phyloP scores from a whole-genome alignment of 225 moss, liverwort and hornwort genomes.

The Straminergon stramineum region DNA sequence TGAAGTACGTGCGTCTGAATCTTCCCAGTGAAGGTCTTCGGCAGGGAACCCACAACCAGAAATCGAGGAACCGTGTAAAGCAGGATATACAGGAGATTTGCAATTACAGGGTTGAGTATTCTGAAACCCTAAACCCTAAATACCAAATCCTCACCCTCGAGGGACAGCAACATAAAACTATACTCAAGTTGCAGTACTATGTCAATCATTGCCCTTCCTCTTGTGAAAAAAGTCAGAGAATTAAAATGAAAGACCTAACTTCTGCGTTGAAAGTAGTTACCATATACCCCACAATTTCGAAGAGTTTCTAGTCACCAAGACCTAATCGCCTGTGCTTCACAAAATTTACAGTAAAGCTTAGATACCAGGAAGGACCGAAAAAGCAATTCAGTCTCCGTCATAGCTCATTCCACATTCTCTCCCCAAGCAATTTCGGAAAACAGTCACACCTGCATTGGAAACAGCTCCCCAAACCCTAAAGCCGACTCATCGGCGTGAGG shows the following conservation, averaged over 20 bases:
- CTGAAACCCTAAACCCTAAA: not conserved
- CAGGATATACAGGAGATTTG: not conserved
- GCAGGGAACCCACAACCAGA: not conserved
- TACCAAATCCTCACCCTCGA: not conserved
- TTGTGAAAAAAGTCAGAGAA: not conserved
- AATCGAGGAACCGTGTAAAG: not conserved
- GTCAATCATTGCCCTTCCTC: not conserved
- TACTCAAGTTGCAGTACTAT: not conserved
- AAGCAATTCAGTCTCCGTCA: not conserved
- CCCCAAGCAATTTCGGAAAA: not conserved
- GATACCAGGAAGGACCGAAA: not conserved
- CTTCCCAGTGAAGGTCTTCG: not conserved
- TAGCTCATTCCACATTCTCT: not conserved
- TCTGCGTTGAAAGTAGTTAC: not conserved
- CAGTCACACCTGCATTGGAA: not conserved
- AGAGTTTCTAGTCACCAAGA: not conserved
- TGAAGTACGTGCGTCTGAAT: not conserved
- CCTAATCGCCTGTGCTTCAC: not conserved
- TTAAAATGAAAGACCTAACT: not conserved
- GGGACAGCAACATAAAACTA: not conserved
- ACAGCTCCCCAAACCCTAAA: not conserved
- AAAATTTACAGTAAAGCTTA: not conserved
- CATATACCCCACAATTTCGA: not conserved
- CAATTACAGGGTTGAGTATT: not conserved
- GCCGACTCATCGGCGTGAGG: constrained; percentile 12